These are phyloP conservation scores for Cryphonectria nitschkei DNA, from an alignment of 2,329 filamentous ascomycete genomes.

Conservation along the genomic window DNA sequence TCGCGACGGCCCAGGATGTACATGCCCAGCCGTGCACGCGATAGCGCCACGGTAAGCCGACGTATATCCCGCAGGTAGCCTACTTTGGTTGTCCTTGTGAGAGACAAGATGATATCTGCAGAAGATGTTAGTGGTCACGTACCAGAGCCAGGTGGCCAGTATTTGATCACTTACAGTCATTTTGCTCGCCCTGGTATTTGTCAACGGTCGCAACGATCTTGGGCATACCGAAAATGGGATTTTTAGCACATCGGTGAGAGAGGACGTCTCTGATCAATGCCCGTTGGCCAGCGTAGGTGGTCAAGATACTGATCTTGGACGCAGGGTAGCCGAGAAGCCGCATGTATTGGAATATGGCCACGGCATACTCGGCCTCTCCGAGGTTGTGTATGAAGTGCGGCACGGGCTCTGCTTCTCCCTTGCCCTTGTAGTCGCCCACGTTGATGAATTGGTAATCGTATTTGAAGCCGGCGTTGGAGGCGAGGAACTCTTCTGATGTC, in stretches of 20 bases:
- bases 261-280: slow-evolving; percentile 89
- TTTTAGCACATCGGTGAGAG: slow-evolving; percentile 78
- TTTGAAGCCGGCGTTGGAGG: slow-evolving; percentile 87
- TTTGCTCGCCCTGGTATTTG: slow-evolving; percentile 99
- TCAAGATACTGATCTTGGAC: slow-evolving; percentile 80
- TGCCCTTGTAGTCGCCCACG: slow-evolving; percentile 88
- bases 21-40: slow-evolving; percentile 85
- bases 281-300: slow-evolving; percentile 90
- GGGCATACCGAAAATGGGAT: slow-evolving; percentile 84
- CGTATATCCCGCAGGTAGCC: slow-evolving; percentile 94
- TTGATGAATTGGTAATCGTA: slow-evolving; percentile 98
- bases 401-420: slow-evolving; percentile 84
- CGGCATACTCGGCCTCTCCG: slow-evolving; percentile 95
- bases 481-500: slow-evolving; percentile 69
- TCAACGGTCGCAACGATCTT: slow-evolving; percentile 93
- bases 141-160: neutral
- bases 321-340: slow-evolving; percentile 90
- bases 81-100: slow-evolving; percentile 84
- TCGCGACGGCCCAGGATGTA: slow-evolving; percentile 89
- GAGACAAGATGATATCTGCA: slow-evolving; percentile 88
- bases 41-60: slow-evolving; percentile 91
- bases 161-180: slow-evolving; percentile 77
- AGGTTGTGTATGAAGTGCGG: slow-evolving; percentile 97
- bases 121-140: slow-evolving; percentile 22
- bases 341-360: slow-evolving; percentile 97